Conservation (phyloP, 2,329 filamentous ascomycete genomes). For the Dactylella cylindrospora region DNA sequence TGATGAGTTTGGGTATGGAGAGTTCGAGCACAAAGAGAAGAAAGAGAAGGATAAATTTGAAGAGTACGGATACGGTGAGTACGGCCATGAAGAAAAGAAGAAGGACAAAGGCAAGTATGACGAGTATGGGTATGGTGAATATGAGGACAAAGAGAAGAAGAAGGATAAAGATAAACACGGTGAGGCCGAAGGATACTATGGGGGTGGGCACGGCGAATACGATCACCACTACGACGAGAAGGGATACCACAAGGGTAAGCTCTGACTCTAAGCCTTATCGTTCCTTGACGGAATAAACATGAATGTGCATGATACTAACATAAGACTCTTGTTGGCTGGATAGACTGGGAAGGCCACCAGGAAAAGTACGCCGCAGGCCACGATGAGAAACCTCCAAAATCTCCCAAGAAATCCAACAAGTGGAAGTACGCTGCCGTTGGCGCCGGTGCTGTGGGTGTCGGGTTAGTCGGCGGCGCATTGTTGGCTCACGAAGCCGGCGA, state of each 20-base stretch:
- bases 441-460: slow-evolving; percentile 23
- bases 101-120: too few relatives aligned
- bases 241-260: slow-evolving; percentile 26
- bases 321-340: too few relatives aligned
- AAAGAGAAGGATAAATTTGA: background rate
- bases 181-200: background rate
- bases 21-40: background rate
- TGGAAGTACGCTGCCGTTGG: slow-evolving; percentile 34
- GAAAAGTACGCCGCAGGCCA: slow-evolving; percentile 10
- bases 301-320: background rate
- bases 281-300: too few relatives aligned
- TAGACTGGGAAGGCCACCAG: slow-evolving; percentile 8
- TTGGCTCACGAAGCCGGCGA: slow-evolving; percentile 23
- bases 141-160: background rate
- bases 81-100: too few relatives aligned
- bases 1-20: slow-evolving; percentile 1
- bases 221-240: slow-evolving; percentile 28
- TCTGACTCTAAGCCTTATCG: background rate
- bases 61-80: too few relatives aligned
- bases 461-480: slow-evolving; percentile 29
- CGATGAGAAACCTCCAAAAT: slow-evolving; percentile 8
- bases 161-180: background rate
- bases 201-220: background rate
- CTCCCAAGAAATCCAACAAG: slow-evolving; percentile 20
- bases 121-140: slow-evolving; percentile 1